Conservation (phyloP, 2,329 filamentous ascomycete species). For the Phialophora verrucosa region DNA sequence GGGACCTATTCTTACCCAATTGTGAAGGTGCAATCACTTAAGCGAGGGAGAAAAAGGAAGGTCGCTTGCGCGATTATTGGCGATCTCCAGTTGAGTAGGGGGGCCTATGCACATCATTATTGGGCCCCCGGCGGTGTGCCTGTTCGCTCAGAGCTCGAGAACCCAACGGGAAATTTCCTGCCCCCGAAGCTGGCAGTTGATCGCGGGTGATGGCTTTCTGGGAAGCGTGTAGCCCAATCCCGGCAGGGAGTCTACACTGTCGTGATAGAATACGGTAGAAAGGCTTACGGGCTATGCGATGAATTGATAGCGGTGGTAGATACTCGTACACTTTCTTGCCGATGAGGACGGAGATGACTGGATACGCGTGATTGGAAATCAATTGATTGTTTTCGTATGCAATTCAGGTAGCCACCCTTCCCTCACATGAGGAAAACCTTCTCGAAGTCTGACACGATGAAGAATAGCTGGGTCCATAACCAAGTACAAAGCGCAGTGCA, state of each 20-base stretch:
- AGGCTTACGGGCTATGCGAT: background rate
- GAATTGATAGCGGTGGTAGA: background rate
- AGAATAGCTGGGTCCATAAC: slow-evolving; percentile 15
- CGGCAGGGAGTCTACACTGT: background rate
- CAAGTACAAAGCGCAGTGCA: slow-evolving; percentile 21
- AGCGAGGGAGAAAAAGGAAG: slow-evolving; percentile 18
- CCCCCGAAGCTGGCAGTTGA: background rate
- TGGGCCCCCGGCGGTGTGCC: slow-evolving; percentile 11
- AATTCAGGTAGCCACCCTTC: slow-evolving; percentile 17
- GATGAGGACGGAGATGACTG: background rate
- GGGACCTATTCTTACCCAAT: slow-evolving; percentile 5
- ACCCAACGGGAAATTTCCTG: background rate
- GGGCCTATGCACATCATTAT: background rate
- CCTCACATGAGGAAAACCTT: slow-evolving; percentile 9
- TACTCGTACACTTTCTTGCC: background rate
- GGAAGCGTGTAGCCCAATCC: background rate
- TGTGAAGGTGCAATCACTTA: slow-evolving; percentile 7
- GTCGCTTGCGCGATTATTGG: slow-evolving; percentile 11
- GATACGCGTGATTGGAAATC: slow-evolving; percentile 7
- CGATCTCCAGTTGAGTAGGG: slow-evolving; percentile 5
- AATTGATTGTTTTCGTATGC: slow-evolving; percentile 5
- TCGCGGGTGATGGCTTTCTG: background rate
- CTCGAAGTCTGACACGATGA: slow-evolving; percentile 11
- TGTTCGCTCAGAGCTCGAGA: background rate
- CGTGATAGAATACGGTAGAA: background rate